Percentiles rank a stretch among this genome's conserved stretches.
phyloP scores from a whole-genome alignment of 805 yeast genomes.

The Monosporozyma yasuniensis region DNA sequence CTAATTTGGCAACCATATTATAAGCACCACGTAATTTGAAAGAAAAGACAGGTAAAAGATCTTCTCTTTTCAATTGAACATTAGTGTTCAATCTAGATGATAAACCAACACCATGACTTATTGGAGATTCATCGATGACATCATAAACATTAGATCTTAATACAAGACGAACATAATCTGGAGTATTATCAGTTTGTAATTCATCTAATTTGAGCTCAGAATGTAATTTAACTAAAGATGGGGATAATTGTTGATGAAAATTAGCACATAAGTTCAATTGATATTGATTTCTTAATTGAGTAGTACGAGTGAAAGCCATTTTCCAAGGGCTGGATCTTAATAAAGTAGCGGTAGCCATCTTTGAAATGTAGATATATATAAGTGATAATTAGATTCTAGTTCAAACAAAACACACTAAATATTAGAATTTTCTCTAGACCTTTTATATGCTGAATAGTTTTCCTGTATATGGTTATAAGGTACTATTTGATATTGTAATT shows the following conservation, averaged over 20 bases:
- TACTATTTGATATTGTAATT: neutral
- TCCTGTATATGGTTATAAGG: neutral
- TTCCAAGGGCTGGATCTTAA: conserved; percentile 1
- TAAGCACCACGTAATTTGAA: conserved; percentile 97
- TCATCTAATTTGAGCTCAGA: conserved; percentile 36
- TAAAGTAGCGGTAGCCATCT: conserved; percentile 7
- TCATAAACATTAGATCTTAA: conserved; percentile 91
- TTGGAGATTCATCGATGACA: conserved; percentile 84
- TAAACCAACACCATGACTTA: conserved; percentile 63
- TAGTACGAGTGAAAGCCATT: neutral
- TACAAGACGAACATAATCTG: conserved; percentile 89
- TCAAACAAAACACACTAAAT: neutral
- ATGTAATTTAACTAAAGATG: conserved; percentile 21
- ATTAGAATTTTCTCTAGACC: neutral
- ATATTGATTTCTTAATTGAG: conserved; percentile 2
- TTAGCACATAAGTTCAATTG: conserved; percentile 9
- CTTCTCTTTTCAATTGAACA: conserved; percentile 81
- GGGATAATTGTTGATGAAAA: conserved; percentile 12
- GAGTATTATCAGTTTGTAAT: conserved; percentile 51
- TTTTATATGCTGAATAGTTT: neutral
- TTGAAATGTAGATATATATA: neutral
- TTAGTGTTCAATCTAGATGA: conserved; percentile 69
- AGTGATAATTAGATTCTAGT: neutral
- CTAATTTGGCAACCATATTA: conserved; percentile 88
- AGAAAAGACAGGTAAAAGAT: conserved; percentile 86